phyloP scores from a whole-genome alignment of 306 rosid genomes.

The Albizia julibrissin region DNA sequence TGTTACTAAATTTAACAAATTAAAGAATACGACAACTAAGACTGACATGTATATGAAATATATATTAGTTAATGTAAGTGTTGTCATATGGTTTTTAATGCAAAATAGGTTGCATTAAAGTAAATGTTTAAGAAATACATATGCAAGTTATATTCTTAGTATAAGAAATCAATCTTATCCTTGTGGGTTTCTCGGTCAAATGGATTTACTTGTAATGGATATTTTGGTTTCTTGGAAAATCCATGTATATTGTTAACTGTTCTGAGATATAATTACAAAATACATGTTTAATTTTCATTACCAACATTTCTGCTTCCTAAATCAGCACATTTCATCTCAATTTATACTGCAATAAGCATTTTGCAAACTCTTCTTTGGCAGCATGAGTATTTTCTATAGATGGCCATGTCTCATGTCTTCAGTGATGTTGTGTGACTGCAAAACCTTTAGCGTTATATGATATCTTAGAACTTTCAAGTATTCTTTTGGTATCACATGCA shows the following conservation, averaged over 20 bases:
- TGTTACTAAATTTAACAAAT: neutral
- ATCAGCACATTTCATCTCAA: neutral
- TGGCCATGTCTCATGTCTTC: neutral
- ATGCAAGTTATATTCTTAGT: neutral
- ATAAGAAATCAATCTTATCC: neutral
- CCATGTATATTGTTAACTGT: neutral
- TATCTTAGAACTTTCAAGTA: conserved; percentile 2
- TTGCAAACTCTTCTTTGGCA: neutral
- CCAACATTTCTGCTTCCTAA: neutral
- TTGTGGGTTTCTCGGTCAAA: neutral
- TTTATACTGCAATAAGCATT: neutral
- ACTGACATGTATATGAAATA: neutral
- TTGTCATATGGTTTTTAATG: neutral
- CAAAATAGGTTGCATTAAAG: neutral
- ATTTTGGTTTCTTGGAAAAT: neutral
- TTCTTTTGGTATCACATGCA: neutral
- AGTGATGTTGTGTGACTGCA: neutral
- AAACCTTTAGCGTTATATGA: neutral
- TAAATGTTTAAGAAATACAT: neutral
- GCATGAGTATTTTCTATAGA: neutral
- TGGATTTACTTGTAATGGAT: neutral
- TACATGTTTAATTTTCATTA: neutral
- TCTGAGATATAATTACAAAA: neutral
- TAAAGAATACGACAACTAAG: neutral
- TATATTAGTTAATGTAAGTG: neutral